Evolutionary conservation across 2,329 filamentous ascomycete species (phyloP).

Genomic region (Trichoderma pleuroti): DNA sequence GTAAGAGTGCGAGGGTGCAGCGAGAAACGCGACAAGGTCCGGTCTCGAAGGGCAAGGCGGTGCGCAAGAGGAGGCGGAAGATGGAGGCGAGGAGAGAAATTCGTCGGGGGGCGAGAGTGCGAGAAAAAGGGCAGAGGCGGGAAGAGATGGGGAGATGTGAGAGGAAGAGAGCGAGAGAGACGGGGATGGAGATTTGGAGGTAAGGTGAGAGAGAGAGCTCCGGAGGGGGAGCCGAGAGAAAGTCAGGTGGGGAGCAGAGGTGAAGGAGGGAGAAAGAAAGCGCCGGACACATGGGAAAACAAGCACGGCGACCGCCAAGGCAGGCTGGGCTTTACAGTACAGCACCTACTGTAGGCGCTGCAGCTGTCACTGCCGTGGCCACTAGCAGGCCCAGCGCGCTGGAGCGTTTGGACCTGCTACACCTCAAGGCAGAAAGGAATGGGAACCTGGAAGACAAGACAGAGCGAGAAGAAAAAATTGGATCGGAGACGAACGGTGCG

Average conservation of each 20-base stretch:
- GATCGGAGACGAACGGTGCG: neutral
- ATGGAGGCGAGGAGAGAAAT: conserved; percentile 26
- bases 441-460: neutral
- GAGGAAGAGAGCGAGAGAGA: conserved; percentile 25
- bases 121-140: conserved; percentile 27
- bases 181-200: conserved; percentile 8
- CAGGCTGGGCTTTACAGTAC: neutral
- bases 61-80: conserved; percentile 22
- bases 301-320: neutral
- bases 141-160: conserved; percentile 27
- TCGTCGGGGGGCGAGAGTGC: conserved; percentile 26
- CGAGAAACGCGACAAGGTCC: conserved; percentile 17
- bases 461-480: neutral
- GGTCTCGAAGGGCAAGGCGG: conserved; percentile 18
- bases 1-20: conserved; percentile 20
- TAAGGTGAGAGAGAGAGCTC: conserved; percentile 23
- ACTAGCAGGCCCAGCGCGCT: neutral
- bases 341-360: neutral
- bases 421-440: neutral
- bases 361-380: conserved; percentile 9
- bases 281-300: conserved; percentile 21
- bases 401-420: conserved; percentile 6
- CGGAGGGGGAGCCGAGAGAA: conserved; percentile 18
- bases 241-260: conserved; percentile 19
- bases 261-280: conserved; percentile 18